phyloP scores from a whole-genome alignment of 345 rosid species.

The Pistacia integerrima region DNA sequence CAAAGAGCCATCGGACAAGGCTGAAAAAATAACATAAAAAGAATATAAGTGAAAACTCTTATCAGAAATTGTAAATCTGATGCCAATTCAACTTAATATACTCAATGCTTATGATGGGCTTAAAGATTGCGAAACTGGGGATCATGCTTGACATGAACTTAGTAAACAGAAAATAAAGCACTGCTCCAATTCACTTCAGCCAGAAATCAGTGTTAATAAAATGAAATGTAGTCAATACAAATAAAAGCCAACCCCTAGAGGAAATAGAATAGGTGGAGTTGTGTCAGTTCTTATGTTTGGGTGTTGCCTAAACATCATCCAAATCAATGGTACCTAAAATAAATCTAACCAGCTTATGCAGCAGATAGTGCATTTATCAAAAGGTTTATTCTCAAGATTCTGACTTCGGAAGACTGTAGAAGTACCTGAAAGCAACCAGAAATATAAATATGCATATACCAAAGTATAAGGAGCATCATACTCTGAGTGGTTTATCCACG shows the following conservation, averaged over 20 bases:
- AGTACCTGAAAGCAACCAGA: neutral
- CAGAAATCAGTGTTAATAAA: neutral
- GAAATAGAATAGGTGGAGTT: neutral
- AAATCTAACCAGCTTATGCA: neutral
- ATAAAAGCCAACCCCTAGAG: neutral
- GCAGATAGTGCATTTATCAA: neutral
- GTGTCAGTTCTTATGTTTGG: neutral
- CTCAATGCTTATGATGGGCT: neutral
- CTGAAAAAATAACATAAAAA: slow-evolving; percentile 36
- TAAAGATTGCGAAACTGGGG: neutral
- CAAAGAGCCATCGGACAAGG: slow-evolving; percentile 49
- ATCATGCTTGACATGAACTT: neutral
- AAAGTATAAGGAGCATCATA: too few species aligned
- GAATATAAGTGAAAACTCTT: neutral
- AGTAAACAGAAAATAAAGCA: neutral
- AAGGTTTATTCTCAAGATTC: neutral
- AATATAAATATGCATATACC: neutral
- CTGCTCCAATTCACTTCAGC: neutral
- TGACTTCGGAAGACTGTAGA: neutral
- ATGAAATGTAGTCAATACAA: neutral
- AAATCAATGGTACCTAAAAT: neutral
- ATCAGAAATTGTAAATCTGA: neutral
- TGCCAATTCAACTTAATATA: neutral
- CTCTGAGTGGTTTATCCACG: neutral
- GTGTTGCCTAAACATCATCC: neutral